phyloP scores from a whole-genome alignment of 192 early-diverging fungal genomes.

The Backusella tuberculispora region DNA sequence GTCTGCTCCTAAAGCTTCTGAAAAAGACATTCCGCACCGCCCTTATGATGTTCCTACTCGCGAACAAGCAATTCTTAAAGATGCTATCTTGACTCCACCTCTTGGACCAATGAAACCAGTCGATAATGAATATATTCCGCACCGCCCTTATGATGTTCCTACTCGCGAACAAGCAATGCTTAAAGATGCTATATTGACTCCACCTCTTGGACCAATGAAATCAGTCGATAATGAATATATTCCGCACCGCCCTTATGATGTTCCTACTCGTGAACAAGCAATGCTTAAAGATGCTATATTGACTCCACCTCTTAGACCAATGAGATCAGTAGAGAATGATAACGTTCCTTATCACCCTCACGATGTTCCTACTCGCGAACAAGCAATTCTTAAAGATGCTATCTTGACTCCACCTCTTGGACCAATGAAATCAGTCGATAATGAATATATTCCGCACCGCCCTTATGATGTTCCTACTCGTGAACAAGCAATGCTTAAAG shows the following conservation, averaged over 20 bases:
- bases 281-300: background rate
- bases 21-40: background rate
- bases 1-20: background rate
- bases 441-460: background rate
- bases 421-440: background rate
- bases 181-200: background rate
- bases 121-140: background rate
- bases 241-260: background rate
- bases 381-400: background rate
- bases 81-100: background rate
- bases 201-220: background rate
- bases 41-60: background rate
- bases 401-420: constrained; percentile 1
- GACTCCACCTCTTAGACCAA: background rate
- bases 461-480: background rate
- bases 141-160: background rate
- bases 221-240: background rate
- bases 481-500: background rate
- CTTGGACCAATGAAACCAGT: background rate
- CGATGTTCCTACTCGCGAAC: background rate
- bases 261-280: constrained; percentile 1
- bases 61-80: background rate
- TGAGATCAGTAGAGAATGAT: background rate
- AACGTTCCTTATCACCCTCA: background rate
- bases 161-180: background rate